Conservation (phyloP, 768 basidiomycete species). For the Russula lepida region DNA sequence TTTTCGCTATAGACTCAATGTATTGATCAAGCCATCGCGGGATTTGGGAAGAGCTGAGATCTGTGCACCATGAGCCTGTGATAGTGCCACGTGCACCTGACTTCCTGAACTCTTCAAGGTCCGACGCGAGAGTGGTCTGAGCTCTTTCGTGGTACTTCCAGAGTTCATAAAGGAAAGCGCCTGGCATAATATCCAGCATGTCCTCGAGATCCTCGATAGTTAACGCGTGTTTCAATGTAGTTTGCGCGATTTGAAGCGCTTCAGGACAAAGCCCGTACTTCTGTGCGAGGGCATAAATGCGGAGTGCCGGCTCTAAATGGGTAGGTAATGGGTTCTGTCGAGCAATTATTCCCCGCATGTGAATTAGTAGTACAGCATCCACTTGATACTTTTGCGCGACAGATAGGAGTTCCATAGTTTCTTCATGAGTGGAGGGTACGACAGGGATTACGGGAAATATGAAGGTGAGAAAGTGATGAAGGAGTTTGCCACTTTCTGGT, state of each 20-base stretch:
- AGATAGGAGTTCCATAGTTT: no score
- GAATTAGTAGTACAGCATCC: not conserved
- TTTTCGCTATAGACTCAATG: not conserved
- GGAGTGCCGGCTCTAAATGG: not conserved
- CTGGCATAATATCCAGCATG: not conserved
- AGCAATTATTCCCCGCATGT: not conserved
- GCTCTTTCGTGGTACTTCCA: slow-evolving; percentile 1
- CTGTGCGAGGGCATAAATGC: no score
- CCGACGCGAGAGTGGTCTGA: not conserved
- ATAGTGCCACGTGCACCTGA: no score
- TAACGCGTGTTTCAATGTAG: not conserved
- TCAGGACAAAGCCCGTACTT: no score
- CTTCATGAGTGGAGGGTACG: no score
- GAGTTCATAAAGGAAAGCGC: not conserved
- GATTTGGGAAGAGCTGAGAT: not conserved
- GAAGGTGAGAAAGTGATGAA: no score
- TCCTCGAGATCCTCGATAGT: not conserved
- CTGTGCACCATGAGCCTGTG: not conserved
- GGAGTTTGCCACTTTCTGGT: no score
- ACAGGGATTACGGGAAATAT: no score
- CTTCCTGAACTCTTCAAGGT: not conserved
- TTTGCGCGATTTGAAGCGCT: no score
- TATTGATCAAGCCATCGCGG: not conserved
- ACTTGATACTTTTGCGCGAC: slow-evolving; percentile 6
- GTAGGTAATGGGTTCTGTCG: not conserved